Base-by-base conservation (phyloP, 140 eudicot genomes). In the Anethum foeniculum region DNA sequence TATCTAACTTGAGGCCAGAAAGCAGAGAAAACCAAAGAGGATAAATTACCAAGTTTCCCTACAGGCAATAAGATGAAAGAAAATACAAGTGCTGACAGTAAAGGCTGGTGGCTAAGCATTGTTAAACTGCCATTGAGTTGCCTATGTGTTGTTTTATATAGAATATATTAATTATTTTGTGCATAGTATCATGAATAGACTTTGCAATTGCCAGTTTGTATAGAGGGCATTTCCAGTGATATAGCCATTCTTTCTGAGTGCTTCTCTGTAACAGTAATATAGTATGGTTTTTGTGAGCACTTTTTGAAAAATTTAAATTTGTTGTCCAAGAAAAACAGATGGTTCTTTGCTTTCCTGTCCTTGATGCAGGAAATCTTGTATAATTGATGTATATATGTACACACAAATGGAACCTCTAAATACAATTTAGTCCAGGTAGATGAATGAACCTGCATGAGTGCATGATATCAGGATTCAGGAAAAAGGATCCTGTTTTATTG, bases 131-230 rank as follows among this genome's bases (percentile, higher is more conserved):
- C 49, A 56, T 78, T 48, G 75, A 58, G 32, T 75, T 47, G n/a
- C 46, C 69, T 79, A 71, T 82, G 75, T 77, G 82, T 54, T 54
- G 79, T 82, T 25, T 2, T 25, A 30, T 41, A 15, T 62, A 88
- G 83, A 79, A 81, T 83, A 64, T n/a, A n/a, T 71, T 84, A 80
- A 58, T 82, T 77, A 81, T 72, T 82, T 80, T 83, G 88, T 85
- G 88, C 73, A 77, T 87, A 86, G 75, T 64, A 56, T 62, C 51
- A 39, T 39, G 11, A 25, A 60, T n/a, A 60, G 69, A 48, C 76
- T 78, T 65, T 78, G 79, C 54, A 82, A 75, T 75, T 80, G 80
- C 75, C 79, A 84, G 83, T 88, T 74, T 88, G 87, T 85, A 88
- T 80, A 88, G 89, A 16, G 77, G 34, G 43, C 43, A 34, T 34